Evolutionary conservation across 1,139 yeast species (phyloP).

Genomic region (Lodderomyces oxycetoniae): DNA sequence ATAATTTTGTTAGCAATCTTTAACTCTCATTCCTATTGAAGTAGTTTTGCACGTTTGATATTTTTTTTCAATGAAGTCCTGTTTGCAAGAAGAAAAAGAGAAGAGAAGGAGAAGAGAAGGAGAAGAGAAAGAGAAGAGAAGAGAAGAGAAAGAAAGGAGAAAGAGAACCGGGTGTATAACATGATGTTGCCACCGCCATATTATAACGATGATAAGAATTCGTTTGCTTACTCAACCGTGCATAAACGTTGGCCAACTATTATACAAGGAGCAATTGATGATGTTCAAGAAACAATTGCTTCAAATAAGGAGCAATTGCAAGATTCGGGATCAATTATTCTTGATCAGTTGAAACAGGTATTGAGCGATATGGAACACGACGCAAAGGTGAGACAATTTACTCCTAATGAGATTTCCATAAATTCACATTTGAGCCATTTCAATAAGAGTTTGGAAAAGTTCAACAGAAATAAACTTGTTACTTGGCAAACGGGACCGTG

Average conservation of each 20-base stretch:
- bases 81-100: no score
- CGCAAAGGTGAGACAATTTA: conserved; percentile 38
- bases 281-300: conserved; percentile 31
- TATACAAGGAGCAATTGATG: conserved; percentile 61
- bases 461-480: conserved; percentile 23
- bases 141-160: no score
- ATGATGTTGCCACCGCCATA: conserved; percentile 45
- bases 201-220: conserved; percentile 61
- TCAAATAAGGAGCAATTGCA: conserved; percentile 20
- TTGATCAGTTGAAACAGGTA: conserved; percentile 36
- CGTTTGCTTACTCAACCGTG: conserved; percentile 82
- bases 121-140: no score
- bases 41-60: no score
- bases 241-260: conserved; percentile 85
- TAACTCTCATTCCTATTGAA: no score
- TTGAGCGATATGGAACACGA: conserved; percentile 37
- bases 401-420: conserved; percentile 31
- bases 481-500: conserved; percentile 92
- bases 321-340: conserved; percentile 9
- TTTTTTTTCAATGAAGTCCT: no score
- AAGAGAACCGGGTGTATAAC: no score
- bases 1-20: no score
- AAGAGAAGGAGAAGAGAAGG: no score
- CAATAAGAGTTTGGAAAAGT: conserved; percentile 40
- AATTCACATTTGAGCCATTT: conserved; percentile 47